Percentiles rank a stretch among this genome's conserved stretches.
phyloP scores from a whole-genome alignment of 768 basidiomycete genomes.

The Basidioascus undulatus region DNA sequence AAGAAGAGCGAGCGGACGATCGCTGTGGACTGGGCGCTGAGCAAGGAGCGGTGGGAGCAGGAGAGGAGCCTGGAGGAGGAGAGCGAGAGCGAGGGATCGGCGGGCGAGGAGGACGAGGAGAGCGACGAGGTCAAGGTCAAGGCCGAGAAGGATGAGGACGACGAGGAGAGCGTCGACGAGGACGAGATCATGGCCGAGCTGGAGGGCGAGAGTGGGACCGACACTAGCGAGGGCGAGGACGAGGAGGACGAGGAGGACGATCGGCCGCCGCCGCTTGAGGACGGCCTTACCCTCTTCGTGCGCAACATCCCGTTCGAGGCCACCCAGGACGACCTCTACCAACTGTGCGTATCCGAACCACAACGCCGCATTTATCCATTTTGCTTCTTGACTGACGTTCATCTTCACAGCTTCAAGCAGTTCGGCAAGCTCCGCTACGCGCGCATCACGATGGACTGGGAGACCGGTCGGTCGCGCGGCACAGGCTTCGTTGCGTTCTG shows the following conservation, averaged over 20 bases:
- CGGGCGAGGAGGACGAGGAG: slow-evolving; percentile 13
- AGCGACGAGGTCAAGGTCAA: slow-evolving; percentile 15
- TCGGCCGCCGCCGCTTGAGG: slow-evolving; percentile 53
- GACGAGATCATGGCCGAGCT: slow-evolving; percentile 15
- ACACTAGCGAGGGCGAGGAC: slow-evolving; percentile 17
- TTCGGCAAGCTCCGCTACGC: slow-evolving; percentile 88
- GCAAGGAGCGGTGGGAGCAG: slow-evolving; percentile 77
- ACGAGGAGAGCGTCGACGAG: slow-evolving; percentile 24
- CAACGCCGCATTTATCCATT: slow-evolving; percentile 1
- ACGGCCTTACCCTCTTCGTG: slow-evolving; percentile 77
- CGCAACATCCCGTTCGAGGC: slow-evolving; percentile 80
- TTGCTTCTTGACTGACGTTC: background rate
- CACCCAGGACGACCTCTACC: slow-evolving; percentile 75
- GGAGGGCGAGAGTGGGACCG: slow-evolving; percentile 16
- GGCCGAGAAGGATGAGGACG: slow-evolving; percentile 14
- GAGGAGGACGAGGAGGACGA: slow-evolving; percentile 26
- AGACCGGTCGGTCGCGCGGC: slow-evolving; percentile 66
- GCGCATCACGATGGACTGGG: slow-evolving; percentile 61
- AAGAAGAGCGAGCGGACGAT: slow-evolving; percentile 29
- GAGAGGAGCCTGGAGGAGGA: slow-evolving; percentile 18
- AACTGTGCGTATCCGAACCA: slow-evolving; percentile 31
- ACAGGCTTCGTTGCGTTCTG: slow-evolving; percentile 96
- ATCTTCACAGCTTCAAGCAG: slow-evolving; percentile 42
- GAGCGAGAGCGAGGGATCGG: slow-evolving; percentile 12
- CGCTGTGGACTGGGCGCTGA: slow-evolving; percentile 89